Conservation (phyloP, 768 basidiomycete genomes). For the Podaxis sp. region DNA sequence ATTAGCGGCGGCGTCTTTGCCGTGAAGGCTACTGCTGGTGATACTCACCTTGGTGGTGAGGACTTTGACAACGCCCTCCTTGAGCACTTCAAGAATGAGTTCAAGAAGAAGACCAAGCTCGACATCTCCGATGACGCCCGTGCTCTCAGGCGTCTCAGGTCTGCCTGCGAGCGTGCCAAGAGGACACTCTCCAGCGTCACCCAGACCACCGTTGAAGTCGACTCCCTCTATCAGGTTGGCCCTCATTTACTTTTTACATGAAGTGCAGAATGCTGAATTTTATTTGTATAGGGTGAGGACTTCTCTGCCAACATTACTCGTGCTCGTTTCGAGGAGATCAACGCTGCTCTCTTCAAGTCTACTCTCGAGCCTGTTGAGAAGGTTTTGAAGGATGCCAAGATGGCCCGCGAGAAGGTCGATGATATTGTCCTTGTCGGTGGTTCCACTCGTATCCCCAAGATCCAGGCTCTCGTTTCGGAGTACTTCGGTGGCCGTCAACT, state of each 20-base stretch:
- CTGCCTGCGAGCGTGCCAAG: constrained; percentile 99
- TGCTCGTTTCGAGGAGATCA: constrained; percentile 99
- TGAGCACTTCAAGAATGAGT: constrained; percentile 99
- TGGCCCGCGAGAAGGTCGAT: constrained; percentile 94
- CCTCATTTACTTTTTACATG: not conserved
- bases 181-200: constrained; percentile 97
- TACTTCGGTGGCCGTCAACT: constrained; percentile 97
- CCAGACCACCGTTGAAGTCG: constrained; percentile 98
- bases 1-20: constrained; percentile 98
- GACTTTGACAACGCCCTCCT: constrained; percentile 99
- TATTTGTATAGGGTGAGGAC: constrained; percentile 76
- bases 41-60: constrained; percentile 99
- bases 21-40: constrained; percentile 98
- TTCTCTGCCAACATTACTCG: constrained; percentile 99
- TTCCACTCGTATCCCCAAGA: constrained; percentile 99
- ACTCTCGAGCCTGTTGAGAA: constrained; percentile 98
- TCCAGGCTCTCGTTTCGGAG: constrained; percentile 97
- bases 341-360: constrained; percentile 91
- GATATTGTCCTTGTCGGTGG: constrained; percentile 99
- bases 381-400: constrained; percentile 98
- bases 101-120: constrained; percentile 95
- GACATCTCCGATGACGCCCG: constrained; percentile 97
- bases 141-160: constrained; percentile 92
- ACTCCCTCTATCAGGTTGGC: constrained; percentile 91
- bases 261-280: constrained; percentile 1